Percentiles rank a stretch among this genome's conserved stretches.
Conservation (phyloP, 371 early-diverging fungal species). For the Lichtheimia corymbifera region DNA sequence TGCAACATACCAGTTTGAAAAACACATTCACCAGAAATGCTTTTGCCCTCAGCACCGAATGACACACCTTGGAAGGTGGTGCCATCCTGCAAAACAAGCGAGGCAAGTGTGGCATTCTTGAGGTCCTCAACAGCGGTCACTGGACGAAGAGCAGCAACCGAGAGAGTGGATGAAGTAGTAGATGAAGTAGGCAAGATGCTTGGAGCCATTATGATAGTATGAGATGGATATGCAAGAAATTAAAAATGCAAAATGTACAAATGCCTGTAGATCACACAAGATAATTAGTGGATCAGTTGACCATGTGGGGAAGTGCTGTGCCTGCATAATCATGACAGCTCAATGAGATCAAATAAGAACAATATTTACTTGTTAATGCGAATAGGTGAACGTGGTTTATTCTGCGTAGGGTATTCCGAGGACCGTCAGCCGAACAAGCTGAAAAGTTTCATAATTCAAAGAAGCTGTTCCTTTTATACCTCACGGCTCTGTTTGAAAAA, state of each 20-base stretch:
- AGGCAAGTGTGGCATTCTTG: slow-evolving; percentile 56
- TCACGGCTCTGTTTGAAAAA: slow-evolving; percentile 7
- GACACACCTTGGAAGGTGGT: slow-evolving; percentile 85
- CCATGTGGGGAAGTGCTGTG: background rate
- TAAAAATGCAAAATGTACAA: slow-evolving; percentile 5
- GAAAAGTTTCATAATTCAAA: slow-evolving; percentile 31
- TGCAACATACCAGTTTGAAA: slow-evolving; percentile 93
- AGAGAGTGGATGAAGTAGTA: slow-evolving; percentile 36
- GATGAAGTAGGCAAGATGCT: slow-evolving; percentile 37
- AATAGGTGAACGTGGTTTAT: slow-evolving; percentile 9
- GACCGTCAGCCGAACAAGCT: slow-evolving; percentile 51
- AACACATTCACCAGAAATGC: slow-evolving; percentile 94
- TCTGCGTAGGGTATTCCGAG: slow-evolving; percentile 35
- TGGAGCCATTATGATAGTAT: slow-evolving; percentile 31
- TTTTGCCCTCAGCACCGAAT: slow-evolving; percentile 86
- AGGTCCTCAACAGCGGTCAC: slow-evolving; percentile 52
- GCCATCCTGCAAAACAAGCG: slow-evolving; percentile 84
- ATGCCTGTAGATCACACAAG: background rate
- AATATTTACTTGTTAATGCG: slow-evolving; percentile 8
- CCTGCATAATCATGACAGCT: too few species aligned
- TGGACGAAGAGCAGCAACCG: slow-evolving; percentile 49
- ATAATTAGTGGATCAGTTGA: background rate
- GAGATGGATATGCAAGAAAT: slow-evolving; percentile 6
- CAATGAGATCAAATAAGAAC: background rate
- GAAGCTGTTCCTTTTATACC: slow-evolving; percentile 8